Base-by-base conservation (phyloP, 2,329 filamentous ascomycete species). In the Exophiala phaeomuriformis region DNA sequence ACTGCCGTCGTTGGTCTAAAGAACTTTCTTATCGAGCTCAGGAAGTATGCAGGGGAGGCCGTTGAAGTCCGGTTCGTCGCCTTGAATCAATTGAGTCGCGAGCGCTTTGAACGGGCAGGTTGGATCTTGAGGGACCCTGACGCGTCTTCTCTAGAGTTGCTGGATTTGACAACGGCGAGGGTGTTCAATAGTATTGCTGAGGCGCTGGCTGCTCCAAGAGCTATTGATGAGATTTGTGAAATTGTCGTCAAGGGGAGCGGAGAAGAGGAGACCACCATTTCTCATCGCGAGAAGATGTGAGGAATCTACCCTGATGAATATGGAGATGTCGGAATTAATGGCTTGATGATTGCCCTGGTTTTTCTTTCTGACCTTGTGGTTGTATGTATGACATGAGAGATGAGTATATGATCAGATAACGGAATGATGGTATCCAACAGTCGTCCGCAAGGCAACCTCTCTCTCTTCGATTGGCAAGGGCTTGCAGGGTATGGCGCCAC, bases 1-100 rank as follows among this genome's bases (percentile, higher is more conserved):
- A 82, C 78, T 0, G 78, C 75, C 0, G 69, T 79, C 2, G 68
- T 71, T 0, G 74, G 77, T 5, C 63, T 82, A 4, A 69, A 69
- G 37, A 76, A 76, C 35, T 64, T 82, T 19, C 68, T 75, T 12
- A 67, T 67, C 9, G 77, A 79, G 58, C 58, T 81, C 2, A 68
- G 71, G 12, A 72, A 72, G 28, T 81, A 77, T 50, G 74, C 72
- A 0, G 78, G 79, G 0, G 65, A 70, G 2, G 63, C 65, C 0
- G 67, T 76, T 0, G 71, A 77, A 49, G 60, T 81, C 2, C 64
- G 77, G 0, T 76, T 82, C 41, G 72, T 75, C 1, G 73, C 73
- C 4, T 68, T 81, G 67, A 69, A 69, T 0, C 66, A 70, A 0
- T 70, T 73, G 5, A 67, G 77, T 1, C 44, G 60, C 5, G 50